Evolutionary conservation across 1,284 basidiomycete genomes (phyloP), one percentile per base, ranked within the genome.

Genomic region (Phellinidium pouzarii): DNA sequence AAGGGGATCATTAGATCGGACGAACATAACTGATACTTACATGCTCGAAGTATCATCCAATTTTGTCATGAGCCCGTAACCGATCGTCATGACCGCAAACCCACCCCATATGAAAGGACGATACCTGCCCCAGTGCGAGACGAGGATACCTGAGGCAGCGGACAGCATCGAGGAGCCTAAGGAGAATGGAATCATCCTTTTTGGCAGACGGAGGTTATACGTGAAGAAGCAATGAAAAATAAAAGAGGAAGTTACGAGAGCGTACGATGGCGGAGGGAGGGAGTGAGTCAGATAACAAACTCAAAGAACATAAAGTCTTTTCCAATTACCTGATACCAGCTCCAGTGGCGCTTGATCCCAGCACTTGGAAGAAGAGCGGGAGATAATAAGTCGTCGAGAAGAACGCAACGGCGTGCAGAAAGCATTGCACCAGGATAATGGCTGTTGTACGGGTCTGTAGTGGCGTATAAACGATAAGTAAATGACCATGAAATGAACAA

Each of bases 301-400:
- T n/a, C n/a, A n/a, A n/a, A n/a, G n/a, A n/a, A n/a, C n/a, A n/a
- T n/a, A n/a, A n/a, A n/a, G n/a, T n/a, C n/a, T n/a, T n/a, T n/a
- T n/a, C n/a, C n/a, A n/a, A n/a, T n/a, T 61, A 84, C 80, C 76
- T 72, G 8, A 92, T 77, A 56, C 91, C 90, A 20, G 88, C 79
- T 59, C 74, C 74, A 0, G 86, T 87, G 1, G 90, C 85, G 4
- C 83, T 84, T 0, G 85, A 74, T 1, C 90, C 90, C 3, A 90
- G 75, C 0, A 83, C 77, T 68, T 91, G 90, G 69, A 78, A 92
- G 65, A 87, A 92, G 1, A 91, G 66, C 0, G 89, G 87, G 9
- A 91, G 73, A 59, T 89, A 89, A 62, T 73, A 87, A 44, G 82
- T 77, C 45, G 76, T 82, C 11, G 60, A 62, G 60, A 87, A 87